Evolutionary conservation across 1,284 basidiomycete species (phyloP).

Genomic region (Earliella scabrosa): DNA sequence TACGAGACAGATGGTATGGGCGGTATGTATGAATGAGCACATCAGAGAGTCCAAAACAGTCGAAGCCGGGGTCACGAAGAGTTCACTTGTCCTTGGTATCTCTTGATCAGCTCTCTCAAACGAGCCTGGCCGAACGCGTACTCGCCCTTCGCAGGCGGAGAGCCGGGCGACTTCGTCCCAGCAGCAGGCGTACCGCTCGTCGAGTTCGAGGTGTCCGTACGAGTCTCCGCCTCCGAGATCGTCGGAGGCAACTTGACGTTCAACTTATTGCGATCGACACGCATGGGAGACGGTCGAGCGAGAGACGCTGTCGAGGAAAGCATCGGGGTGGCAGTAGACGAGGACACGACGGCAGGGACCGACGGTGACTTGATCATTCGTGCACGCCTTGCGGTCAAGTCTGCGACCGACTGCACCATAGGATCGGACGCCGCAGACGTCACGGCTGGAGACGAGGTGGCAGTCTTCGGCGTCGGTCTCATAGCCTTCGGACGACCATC

Average conservation of each 20-base stretch:
- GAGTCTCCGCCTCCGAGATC: constrained; percentile 35
- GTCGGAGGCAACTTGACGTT: constrained; percentile 36
- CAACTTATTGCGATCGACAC: constrained; percentile 25
- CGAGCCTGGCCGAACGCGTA: constrained; percentile 76
- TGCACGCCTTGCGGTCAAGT: constrained; percentile 34
- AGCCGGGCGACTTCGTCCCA: constrained; percentile 14
- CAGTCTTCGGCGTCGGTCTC: constrained; percentile 13
- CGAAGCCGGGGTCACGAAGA: constrained; percentile 11
- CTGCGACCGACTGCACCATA: constrained; percentile 16
- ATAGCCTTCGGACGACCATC: constrained; percentile 15
- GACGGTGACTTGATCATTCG: constrained; percentile 55
- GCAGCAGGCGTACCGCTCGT: constrained; percentile 12
- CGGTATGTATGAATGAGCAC: constrained; percentile 2
- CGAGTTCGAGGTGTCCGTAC: constrained; percentile 5
- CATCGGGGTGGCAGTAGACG: constrained; percentile 70
- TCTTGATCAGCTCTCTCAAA: constrained; percentile 77
- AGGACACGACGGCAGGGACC: constrained; percentile 68
- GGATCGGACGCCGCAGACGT: constrained; percentile 15
- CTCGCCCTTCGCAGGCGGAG: constrained; percentile 40
- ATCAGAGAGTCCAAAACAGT: not conserved
- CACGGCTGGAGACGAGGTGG: constrained; percentile 11
- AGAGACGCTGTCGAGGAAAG: constrained; percentile 76
- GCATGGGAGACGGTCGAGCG: constrained; percentile 47
- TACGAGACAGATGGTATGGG: not conserved
- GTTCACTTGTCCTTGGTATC: constrained; percentile 59